Percentiles rank a stretch among this genome's conserved stretches.
Evolutionary conservation across 176 grass and related monocot species (phyloP).

Genomic region (Coix lacrymajobi): DNA sequence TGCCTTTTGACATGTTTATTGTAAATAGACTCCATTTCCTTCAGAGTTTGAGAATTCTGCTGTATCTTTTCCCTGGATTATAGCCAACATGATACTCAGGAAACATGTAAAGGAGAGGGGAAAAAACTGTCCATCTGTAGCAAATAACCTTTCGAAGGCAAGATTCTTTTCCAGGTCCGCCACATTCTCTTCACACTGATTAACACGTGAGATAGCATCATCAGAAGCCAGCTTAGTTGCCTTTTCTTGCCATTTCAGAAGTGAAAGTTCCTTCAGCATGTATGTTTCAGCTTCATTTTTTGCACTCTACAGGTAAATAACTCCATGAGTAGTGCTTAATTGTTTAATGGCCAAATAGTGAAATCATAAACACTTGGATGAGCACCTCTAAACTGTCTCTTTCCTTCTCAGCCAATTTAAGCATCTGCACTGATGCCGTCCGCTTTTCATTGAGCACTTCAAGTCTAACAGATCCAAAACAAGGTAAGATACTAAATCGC

Average conservation of each 20-base stretch:
- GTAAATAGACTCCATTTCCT: slow-evolving; percentile 62
- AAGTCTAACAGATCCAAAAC: slow-evolving; percentile 44
- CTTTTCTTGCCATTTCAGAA: slow-evolving; percentile 97
- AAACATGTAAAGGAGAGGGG: background rate
- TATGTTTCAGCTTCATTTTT: slow-evolving; percentile 97
- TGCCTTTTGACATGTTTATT: slow-evolving; percentile 78
- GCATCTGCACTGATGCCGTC: slow-evolving; percentile 73
- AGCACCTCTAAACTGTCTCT: slow-evolving; percentile 86
- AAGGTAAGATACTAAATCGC: slow-evolving; percentile 27
- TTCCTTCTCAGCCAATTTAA: slow-evolving; percentile 98
- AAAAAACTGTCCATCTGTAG: background rate
- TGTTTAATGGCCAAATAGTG: background rate
- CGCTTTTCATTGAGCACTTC: slow-evolving; percentile 92
- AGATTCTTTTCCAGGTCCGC: slow-evolving; percentile 57
- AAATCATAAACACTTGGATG: slow-evolving; percentile 26
- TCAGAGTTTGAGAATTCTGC: slow-evolving; percentile 54
- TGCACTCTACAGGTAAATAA: slow-evolving; percentile 55
- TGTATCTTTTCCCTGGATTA: slow-evolving; percentile 70
- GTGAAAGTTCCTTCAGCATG: slow-evolving; percentile 91
- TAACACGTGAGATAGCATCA: slow-evolving; percentile 65
- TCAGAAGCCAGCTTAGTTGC: slow-evolving; percentile 65
- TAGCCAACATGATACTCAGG: slow-evolving; percentile 13
- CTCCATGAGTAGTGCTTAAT: slow-evolving; percentile 13
- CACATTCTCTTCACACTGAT: slow-evolving; percentile 57
- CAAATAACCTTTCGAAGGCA: slow-evolving; percentile 61